Evolutionary conservation across 2,329 filamentous ascomycete genomes (phyloP), one percentile per base, ranked within the genome.

Genomic region (Apiospora sp.): DNA sequence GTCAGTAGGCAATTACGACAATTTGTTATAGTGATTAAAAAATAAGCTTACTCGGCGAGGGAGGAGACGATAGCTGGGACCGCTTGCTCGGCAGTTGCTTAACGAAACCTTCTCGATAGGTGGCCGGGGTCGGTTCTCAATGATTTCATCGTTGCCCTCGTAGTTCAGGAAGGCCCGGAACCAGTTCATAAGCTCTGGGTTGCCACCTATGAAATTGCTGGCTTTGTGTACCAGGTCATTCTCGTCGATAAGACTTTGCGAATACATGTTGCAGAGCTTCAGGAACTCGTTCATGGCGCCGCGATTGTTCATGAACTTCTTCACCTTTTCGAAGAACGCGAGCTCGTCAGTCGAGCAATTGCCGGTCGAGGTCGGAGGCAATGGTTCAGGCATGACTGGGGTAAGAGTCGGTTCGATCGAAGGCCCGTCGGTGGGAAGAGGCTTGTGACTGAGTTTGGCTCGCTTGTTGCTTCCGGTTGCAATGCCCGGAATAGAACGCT

Each of bases 241-340:
- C 72, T 92, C 92, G 79, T 97, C 94, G 74, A 99, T 97, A 69
- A 99, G 88, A 76, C 97, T 95, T 78, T 97, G 94, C 30, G 93
- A 96, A 84, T 94, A 99, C 43, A 99, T 88, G 77, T 98, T 99
- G 86, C 96, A 96, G 8, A 99, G 90, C 85, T 99, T 99, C 75
- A 99, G 84, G 82, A 99, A 99, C 81, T 99, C 96, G 78, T 94
- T 95, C 88, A 97, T 97, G 3, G 92, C 92, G 72, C 94, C 93
- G 81, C 97, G 93, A 82, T 98, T 98, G 74, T 93, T 92, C 72
- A 99, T 94, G 79, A 93, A 96, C 83, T 99, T 99, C 88, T 98
- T 98, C 24, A 96, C 95, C 10, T 95, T 92, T 74, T 99, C 96
- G 78, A 99, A 99, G 84, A 98, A 98, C 1, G 91, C 91, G 70